phyloP scores from a whole-genome alignment of 1,284 basidiomycete genomes.

The Pyrrhoderma noxium region DNA sequence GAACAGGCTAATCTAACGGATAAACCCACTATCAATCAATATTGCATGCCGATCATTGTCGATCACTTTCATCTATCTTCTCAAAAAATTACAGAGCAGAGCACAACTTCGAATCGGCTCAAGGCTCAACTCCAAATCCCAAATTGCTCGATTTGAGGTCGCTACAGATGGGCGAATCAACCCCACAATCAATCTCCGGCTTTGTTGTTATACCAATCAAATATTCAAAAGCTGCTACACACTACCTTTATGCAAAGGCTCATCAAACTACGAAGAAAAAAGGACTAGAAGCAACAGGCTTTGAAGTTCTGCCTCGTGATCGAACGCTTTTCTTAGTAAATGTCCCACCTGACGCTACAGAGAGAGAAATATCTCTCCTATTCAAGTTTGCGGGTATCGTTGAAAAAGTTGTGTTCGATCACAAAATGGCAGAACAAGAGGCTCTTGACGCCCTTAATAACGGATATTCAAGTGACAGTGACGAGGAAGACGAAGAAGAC shows the following conservation, averaged over 20 bases:
- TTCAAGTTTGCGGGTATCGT: constrained; percentile 73
- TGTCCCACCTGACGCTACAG: constrained; percentile 77
- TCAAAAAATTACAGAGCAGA: too few species aligned
- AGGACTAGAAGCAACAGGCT: constrained; percentile 16
- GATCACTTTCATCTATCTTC: too few species aligned
- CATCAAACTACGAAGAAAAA: constrained; percentile 33
- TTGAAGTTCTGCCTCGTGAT: constrained; percentile 44
- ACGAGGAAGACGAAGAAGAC: constrained; percentile 28
- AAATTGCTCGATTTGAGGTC: too few species aligned
- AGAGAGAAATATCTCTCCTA: constrained; percentile 63
- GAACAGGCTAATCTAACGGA: constrained; percentile 1
- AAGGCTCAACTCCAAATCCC: too few species aligned
- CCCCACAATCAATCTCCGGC: constrained; percentile 34
- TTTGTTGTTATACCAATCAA: constrained; percentile 54
- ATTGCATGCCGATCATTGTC: too few species aligned
- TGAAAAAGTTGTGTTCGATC: constrained; percentile 64
- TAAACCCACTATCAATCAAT: background rate
- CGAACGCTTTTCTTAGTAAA: constrained; percentile 84
- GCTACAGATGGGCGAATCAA: too few species aligned
- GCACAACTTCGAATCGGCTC: too few species aligned
- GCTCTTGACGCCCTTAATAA: constrained; percentile 1
- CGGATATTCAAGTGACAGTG: constrained; percentile 17
- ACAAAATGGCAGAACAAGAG: constrained; percentile 28
- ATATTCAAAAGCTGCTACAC: constrained; percentile 47
- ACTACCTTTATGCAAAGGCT: constrained; percentile 54